Evolutionary conservation across 2,329 filamentous ascomycete species (phyloP).

Genomic region (Teratosphaeriaceae sp.): DNA sequence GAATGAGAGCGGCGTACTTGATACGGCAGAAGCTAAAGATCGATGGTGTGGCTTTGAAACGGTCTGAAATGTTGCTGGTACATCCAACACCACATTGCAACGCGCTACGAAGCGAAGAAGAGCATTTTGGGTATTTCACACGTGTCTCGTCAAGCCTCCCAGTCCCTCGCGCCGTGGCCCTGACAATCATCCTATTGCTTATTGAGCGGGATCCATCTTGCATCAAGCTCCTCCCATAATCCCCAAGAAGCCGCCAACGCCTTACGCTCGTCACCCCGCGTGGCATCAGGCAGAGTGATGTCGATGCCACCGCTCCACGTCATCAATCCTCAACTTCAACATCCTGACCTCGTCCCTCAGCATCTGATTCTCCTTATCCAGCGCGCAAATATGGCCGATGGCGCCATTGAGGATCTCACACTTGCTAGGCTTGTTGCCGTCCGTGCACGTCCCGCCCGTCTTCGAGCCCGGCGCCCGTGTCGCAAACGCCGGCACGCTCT

Average conservation of each 20-base stretch:
- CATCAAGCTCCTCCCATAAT: no score
- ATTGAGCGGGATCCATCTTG: no score
- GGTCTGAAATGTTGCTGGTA: no score
- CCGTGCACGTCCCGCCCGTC: slow-evolving; percentile 12
- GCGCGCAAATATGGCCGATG: slow-evolving; percentile 26
- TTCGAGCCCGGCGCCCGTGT: slow-evolving; percentile 2
- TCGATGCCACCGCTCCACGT: slow-evolving; percentile 23
- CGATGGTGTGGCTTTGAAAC: no score
- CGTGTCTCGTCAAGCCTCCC: neutral
- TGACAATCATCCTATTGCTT: no score
- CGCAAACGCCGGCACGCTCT: slow-evolving; percentile 25
- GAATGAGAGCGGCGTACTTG: slow-evolving; percentile 40
- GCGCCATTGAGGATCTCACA: slow-evolving; percentile 30
- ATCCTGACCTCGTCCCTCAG: slow-evolving; percentile 22
- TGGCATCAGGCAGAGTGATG: no score
- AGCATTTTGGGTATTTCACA: neutral
- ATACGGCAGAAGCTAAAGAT: no score
- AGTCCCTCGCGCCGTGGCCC: no score
- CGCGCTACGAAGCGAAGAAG: no score
- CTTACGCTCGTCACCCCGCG: no score
- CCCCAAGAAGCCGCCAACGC: no score
- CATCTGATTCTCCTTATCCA: slow-evolving; percentile 22
- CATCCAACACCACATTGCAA: no score
- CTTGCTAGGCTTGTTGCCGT: slow-evolving; percentile 30
- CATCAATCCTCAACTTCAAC: slow-evolving; percentile 21